These are phyloP conservation scores for Boletellus ananas DNA, from an alignment of 768 basidiomycete genomes.

Conservation along the genomic window DNA sequence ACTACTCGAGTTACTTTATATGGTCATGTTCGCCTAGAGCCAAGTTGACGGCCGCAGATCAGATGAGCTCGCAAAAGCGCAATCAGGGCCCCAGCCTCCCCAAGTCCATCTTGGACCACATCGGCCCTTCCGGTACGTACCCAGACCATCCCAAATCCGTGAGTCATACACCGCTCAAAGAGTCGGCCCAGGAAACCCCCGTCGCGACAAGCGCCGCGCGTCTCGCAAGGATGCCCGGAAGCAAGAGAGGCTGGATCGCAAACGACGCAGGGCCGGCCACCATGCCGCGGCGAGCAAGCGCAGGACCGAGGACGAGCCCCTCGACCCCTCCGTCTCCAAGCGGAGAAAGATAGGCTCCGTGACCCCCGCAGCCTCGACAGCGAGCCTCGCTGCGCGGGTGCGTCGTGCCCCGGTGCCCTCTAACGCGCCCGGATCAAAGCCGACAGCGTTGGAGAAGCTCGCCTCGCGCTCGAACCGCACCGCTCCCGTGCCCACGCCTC, in stretches of 20 bases:
- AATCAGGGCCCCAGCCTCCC: constrained; percentile 24
- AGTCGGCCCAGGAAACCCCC: constrained; percentile 1
- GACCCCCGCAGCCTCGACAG: background rate
- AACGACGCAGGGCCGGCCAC: constrained; percentile 54
- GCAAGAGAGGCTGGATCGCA: constrained; percentile 53
- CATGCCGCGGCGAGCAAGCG: constrained; percentile 48
- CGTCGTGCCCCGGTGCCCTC: background rate
- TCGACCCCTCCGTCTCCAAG: constrained; percentile 39
- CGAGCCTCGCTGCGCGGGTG: background rate
- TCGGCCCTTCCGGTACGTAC: constrained; percentile 15
- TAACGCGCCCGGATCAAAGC: constrained; percentile 7
- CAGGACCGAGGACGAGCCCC: constrained; percentile 41
- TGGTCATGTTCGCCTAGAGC: too few species aligned
- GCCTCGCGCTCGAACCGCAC: constrained; percentile 15
- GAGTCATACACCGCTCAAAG: background rate
- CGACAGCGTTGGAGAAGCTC: constrained; percentile 36
- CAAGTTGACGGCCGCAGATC: background rate
- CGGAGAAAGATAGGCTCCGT: constrained; percentile 42
- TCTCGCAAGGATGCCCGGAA: constrained; percentile 65
- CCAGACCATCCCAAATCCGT: too few species aligned
- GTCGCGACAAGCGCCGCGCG: constrained; percentile 13
- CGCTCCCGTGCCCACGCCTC: background rate
- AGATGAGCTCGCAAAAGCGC: constrained; percentile 16
- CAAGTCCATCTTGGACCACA: constrained; percentile 26
- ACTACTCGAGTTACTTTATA: too few species aligned